phyloP scores from a whole-genome alignment of 768 basidiomycete species.

The Pleurotus salmoneostramineus region DNA sequence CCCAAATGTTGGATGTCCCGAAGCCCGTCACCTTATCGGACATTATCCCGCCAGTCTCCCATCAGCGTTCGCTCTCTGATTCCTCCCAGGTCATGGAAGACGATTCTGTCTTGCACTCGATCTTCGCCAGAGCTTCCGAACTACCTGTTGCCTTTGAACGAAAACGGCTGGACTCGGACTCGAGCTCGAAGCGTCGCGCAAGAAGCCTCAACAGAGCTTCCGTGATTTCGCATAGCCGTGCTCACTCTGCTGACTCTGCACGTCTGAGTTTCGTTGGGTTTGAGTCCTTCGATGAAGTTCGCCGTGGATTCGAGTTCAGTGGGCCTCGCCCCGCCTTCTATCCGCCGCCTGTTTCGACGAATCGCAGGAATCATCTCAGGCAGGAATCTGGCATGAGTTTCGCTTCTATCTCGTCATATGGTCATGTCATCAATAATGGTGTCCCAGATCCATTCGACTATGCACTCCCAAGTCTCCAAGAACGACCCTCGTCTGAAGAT shows the following conservation, averaged over 20 bases:
- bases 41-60: conserved; percentile 65
- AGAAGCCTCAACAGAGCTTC: conserved; percentile 17
- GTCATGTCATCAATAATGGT: conserved; percentile 60
- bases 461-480: conserved; percentile 46
- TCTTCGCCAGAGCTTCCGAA: conserved; percentile 38
- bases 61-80: conserved; percentile 45
- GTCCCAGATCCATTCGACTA: conserved; percentile 73
- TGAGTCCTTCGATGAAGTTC: conserved; percentile 74
- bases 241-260: conserved; percentile 43
- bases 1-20: conserved; percentile 11
- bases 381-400: conserved; percentile 69
- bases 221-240: conserved; percentile 20
- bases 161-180: conserved; percentile 34
- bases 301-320: conserved; percentile 74
- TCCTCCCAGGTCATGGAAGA: conserved; percentile 43
- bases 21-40: conserved; percentile 60
- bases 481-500: conserved; percentile 57
- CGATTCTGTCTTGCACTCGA: conserved; percentile 51
- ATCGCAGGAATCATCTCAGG: conserved; percentile 34
- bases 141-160: conserved; percentile 28
- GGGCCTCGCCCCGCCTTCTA: conserved; percentile 63
- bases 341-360: conserved; percentile 38
- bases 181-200: conserved; percentile 31
- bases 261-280: conserved; percentile 67
- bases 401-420: conserved; percentile 78